Conservation (phyloP, 768 basidiomycete species). For the Trametes villosa region DNA sequence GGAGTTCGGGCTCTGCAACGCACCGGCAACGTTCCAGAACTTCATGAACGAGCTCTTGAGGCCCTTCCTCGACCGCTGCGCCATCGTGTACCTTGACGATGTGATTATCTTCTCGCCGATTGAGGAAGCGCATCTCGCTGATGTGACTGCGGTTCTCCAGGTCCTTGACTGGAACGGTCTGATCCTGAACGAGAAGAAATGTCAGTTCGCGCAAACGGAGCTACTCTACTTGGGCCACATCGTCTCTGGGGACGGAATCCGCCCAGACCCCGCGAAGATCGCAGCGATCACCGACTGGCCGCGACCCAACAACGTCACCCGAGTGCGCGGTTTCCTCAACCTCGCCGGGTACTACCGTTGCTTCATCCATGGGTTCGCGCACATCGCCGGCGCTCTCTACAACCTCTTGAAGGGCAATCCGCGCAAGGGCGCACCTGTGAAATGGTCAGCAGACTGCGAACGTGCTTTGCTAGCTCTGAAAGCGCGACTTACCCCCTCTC, state of each 20-base stretch:
- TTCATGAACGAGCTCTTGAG: too few species aligned
- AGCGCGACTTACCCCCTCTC: constrained; percentile 6
- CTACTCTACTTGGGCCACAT: constrained; percentile 32
- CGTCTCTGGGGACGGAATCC: constrained; percentile 25
- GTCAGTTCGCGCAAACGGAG: constrained; percentile 30
- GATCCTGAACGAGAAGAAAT: constrained; percentile 24
- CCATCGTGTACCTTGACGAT: too few species aligned
- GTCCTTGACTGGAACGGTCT: neutral
- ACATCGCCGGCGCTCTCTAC: constrained; percentile 1
- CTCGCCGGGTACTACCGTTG: constrained; percentile 8
- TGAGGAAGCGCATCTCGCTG: too few species aligned
- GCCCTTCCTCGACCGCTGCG: too few species aligned
- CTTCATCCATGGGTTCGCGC: constrained; percentile 12
- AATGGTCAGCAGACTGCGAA: constrained; percentile 10
- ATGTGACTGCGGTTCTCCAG: too few species aligned
- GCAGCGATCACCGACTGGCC: constrained; percentile 31
- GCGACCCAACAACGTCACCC: constrained; percentile 23
- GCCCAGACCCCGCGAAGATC: constrained; percentile 30
- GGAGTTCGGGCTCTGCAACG: too few species aligned
- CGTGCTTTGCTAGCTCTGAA: neutral
- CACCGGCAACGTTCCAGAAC: too few species aligned
- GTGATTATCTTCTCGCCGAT: too few species aligned
- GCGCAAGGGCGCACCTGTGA: neutral
- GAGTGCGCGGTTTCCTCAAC: constrained; percentile 11
- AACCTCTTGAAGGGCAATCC: constrained; percentile 1